Conservation (phyloP, 208 protist species). For the Acanthamoeba sp. region DNA sequence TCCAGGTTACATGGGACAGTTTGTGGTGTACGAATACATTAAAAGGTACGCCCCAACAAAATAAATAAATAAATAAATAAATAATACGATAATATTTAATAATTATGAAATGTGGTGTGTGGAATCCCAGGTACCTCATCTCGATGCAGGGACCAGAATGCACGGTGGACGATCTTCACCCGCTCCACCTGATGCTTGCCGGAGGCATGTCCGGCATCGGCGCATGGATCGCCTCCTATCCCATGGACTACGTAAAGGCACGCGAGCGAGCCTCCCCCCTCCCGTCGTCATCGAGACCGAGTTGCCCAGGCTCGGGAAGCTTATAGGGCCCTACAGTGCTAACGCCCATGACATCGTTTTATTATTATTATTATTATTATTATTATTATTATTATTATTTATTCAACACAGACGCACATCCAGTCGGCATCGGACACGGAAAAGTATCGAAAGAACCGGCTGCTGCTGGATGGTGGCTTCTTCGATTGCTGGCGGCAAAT, state of each 20-base stretch:
- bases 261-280: too few relatives aligned
- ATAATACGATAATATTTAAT: not conserved
- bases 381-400: too few relatives aligned
- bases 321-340: too few relatives aligned
- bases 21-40: constrained; percentile 50
- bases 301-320: too few relatives aligned
- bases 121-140: not conserved
- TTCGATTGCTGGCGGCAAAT: constrained; percentile 52
- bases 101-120: not conserved
- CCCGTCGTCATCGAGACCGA: too few relatives aligned
- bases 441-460: constrained; percentile 41
- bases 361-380: too few relatives aligned
- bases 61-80: too few relatives aligned
- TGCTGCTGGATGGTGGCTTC: constrained; percentile 42
- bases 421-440: constrained; percentile 16
- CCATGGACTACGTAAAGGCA: constrained; percentile 58
- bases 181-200: constrained; percentile 55
- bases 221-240: constrained; percentile 58
- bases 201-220: constrained; percentile 68
- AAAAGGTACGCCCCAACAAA: not conserved
- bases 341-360: too few relatives aligned
- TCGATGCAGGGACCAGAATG: not conserved
- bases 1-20: constrained; percentile 34
- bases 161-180: constrained; percentile 55
- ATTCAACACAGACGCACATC: constrained; percentile 19